Evolutionary conservation across 305 asterid genomes (phyloP), one percentile per base, ranked within the genome.

Genomic region (Fraxinus baroniana): DNA sequence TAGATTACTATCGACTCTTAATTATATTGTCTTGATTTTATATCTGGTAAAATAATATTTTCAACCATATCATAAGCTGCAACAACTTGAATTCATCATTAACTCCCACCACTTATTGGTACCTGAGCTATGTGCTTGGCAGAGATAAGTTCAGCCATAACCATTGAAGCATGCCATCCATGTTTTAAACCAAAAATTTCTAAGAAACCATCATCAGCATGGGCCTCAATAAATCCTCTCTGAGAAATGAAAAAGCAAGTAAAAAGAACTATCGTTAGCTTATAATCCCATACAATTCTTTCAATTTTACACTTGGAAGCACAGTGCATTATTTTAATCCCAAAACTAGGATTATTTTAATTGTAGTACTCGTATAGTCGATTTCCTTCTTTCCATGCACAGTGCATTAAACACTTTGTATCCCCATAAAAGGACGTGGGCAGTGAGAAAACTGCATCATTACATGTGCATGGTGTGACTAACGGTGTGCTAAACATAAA

Each of bases 91-190:
- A 66, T 8, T 24, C 0, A 64, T 22, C 2, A 24, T 24, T 9
- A 64, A 24, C 33, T 57, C 68, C 68, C 1, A 6, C 57, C 26
- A 55, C 66, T 55, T 64, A 3, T 24, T 64, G 6, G 84, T 90
- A 95, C 99, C 98, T 93, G 98, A 33, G 96, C 95, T 36, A 93
- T 90, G 88, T 93, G 96, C 86, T 89, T 90, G 80, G 96, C 96
- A 22, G 95, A 89, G 71, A 93, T 92, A 55, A 93, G 85, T 82
- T 93, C 96, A 26, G 79, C 94, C 97, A 93, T 93, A 71, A 93
- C 97, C 92, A 93, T 90, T 46, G 97, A 93, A 85, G 97, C 97
- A 86, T 93, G 97, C 97, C 97, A 93, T 81, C 97, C 97, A 39
- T 93, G 97, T 89, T 93, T 93, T 66, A 93, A 79, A 57, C 94